Conservation (phyloP, 2,329 filamentous ascomycete genomes). For the Microdochium paspali region DNA sequence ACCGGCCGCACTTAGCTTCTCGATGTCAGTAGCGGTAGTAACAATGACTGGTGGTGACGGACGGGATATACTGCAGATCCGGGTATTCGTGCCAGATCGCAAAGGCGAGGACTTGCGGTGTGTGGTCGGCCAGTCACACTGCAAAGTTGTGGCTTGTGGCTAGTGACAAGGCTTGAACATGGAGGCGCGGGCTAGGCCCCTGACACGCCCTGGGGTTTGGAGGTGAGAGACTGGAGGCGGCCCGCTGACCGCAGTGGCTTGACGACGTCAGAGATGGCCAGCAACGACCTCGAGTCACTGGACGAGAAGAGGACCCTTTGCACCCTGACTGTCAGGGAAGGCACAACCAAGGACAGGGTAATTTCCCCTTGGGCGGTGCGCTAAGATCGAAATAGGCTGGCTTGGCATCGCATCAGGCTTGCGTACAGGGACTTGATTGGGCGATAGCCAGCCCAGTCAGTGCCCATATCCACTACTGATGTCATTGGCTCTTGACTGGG, state of each 20-base stretch:
- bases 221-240: background rate
- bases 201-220: too few species aligned
- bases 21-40: too few species aligned
- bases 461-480: background rate
- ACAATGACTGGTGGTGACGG: too few species aligned
- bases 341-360: background rate
- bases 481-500: background rate
- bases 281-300: background rate
- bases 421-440: background rate
- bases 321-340: background rate
- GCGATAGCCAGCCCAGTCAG: background rate
- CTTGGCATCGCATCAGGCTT: background rate
- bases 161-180: too few species aligned
- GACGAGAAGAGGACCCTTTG: background rate
- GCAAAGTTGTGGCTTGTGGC: too few species aligned
- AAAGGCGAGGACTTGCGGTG: too few species aligned
- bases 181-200: too few species aligned
- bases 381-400: background rate
- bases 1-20: too few species aligned
- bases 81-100: too few species aligned
- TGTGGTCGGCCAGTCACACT: too few species aligned
- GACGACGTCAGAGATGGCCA: background rate
- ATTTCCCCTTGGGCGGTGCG: background rate
- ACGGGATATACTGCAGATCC: too few species aligned
- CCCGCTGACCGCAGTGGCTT: background rate